phyloP scores from a whole-genome alignment of 805 yeast species.

The Cyberlindnera maritima region DNA sequence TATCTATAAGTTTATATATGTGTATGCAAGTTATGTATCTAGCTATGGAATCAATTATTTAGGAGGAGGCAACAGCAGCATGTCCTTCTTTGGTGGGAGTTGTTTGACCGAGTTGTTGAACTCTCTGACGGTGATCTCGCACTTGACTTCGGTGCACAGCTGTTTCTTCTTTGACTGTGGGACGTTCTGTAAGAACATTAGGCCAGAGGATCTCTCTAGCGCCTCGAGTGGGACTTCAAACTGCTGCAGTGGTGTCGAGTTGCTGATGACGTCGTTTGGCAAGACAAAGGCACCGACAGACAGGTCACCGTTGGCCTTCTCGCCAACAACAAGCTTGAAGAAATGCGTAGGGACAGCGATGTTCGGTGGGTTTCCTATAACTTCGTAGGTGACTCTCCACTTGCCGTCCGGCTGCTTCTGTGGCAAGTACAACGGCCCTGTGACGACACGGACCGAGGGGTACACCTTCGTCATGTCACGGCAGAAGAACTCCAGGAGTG shows the following conservation, averaged over 20 bases:
- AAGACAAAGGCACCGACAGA: constrained; percentile 91
- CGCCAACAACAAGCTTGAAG: constrained; percentile 87
- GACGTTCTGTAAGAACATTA: constrained; percentile 71
- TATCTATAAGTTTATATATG: not conserved
- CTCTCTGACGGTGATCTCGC: constrained; percentile 80
- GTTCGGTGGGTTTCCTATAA: constrained; percentile 94
- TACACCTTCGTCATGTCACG: constrained; percentile 73
- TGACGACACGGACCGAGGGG: constrained; percentile 76
- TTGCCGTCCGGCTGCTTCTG: constrained; percentile 75
- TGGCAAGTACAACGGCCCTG: constrained; percentile 93
- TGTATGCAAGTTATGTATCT: not conserved
- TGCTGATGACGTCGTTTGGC: constrained; percentile 81
- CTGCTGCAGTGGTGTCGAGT: constrained; percentile 62
- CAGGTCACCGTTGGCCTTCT: constrained; percentile 46
- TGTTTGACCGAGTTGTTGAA: constrained; percentile 44
- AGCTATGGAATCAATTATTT: constrained; percentile 3
- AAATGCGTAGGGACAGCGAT: constrained; percentile 98
- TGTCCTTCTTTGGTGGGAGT: constrained; percentile 17
- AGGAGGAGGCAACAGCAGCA: constrained; percentile 13
- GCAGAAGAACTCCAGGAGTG: constrained; percentile 88
- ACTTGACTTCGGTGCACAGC: constrained; percentile 76
- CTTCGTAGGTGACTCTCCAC: constrained; percentile 80
- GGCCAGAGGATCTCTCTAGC: constrained; percentile 81
- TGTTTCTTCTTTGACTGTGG: constrained; percentile 55
- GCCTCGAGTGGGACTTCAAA: constrained; percentile 92